These are phyloP conservation scores for Isatis tinctoria DNA, from an alignment of 345 rosid species.

Conservation along the genomic window DNA sequence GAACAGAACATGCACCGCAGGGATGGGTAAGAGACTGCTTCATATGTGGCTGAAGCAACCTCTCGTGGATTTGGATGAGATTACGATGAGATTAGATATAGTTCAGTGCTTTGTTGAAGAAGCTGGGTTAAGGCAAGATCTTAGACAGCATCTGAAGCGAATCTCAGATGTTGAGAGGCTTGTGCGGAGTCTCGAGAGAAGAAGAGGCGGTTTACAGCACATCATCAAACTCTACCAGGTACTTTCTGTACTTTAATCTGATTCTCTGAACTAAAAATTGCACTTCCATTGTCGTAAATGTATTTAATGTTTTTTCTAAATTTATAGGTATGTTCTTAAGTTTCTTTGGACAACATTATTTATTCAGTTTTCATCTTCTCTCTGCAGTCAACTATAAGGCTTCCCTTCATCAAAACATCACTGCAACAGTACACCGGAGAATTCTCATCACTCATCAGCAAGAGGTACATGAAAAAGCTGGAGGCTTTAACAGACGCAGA, in stretches of 20 bases:
- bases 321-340: not conserved
- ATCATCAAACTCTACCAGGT: conserved; percentile 96
- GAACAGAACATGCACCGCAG: conserved; percentile 98
- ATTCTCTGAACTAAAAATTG: not conserved
- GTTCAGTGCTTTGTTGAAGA: conserved; percentile 94
- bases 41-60: conserved; percentile 98
- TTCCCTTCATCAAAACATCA: conserved; percentile 75
- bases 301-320: not conserved
- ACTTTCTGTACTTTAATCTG: not conserved
- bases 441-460: conserved; percentile 60
- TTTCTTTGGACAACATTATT: not conserved
- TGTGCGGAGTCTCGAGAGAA: conserved; percentile 61
- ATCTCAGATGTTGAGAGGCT: conserved; percentile 83
- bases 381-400: conserved; percentile 81
- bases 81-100: conserved; percentile 71
- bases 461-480: conserved; percentile 55
- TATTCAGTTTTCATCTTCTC: conserved; percentile 22
- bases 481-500: conserved; percentile 59
- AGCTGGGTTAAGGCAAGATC: conserved; percentile 77
- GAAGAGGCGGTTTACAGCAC: conserved; percentile 79
- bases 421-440: conserved; percentile 61
- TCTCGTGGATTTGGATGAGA: conserved; percentile 67
- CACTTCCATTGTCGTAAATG: not conserved
- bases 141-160: conserved; percentile 92
- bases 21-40: conserved; percentile 94